Evolutionary conservation across 78 protist species (phyloP).

Genomic region (Paulinella micropora): DNA sequence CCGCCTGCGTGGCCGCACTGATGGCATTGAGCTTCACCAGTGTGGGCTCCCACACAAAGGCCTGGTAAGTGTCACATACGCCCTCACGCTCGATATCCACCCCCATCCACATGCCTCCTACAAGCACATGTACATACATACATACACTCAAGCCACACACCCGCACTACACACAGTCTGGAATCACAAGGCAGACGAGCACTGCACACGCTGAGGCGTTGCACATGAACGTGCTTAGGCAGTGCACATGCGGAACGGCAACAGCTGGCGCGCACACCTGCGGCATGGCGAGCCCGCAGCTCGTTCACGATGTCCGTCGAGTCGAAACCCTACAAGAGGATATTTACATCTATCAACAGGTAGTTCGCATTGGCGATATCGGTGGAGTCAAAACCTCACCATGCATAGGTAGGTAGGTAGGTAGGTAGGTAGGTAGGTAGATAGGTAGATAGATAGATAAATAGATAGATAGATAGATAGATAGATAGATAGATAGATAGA

Average conservation of each 20-base stretch:
- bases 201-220: not conserved
- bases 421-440: no score
- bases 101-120: slow-evolving; percentile 71
- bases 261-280: not conserved
- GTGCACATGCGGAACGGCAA: slow-evolving; percentile 16
- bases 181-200: not conserved
- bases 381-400: no score
- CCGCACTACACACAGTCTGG: not conserved
- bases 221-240: not conserved
- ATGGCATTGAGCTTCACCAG: slow-evolving; percentile 85
- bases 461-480: no score
- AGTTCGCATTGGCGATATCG: no score
- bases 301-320: slow-evolving; percentile 87
- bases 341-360: no score
- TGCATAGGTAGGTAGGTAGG: no score
- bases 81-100: slow-evolving; percentile 88
- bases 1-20: slow-evolving; percentile 95
- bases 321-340: no score
- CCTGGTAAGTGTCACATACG: slow-evolving; percentile 74
- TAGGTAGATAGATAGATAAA: no score
- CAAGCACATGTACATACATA: not conserved
- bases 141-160: not conserved
- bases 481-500: no score
- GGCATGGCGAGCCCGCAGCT: slow-evolving; percentile 83
- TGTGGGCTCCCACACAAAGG: slow-evolving; percentile 94